phyloP scores from a whole-genome alignment of 2,329 filamentous ascomycete species.

The Aspergillus sp. region DNA sequence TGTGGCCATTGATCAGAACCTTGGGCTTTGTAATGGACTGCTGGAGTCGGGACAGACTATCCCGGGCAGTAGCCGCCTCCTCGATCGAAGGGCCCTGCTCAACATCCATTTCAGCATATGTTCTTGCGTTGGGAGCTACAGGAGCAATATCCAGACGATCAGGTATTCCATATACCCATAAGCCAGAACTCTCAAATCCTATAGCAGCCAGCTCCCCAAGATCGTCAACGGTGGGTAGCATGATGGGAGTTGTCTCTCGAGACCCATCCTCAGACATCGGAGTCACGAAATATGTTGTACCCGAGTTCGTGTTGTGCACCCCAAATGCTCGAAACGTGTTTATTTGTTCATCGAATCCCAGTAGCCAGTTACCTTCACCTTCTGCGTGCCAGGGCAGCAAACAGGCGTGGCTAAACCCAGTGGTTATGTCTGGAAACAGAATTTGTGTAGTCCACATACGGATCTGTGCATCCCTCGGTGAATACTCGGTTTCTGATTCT shows the following conservation, averaged over 20 bases:
- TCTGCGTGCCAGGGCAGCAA: slow-evolving; percentile 57
- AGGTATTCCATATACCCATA: slow-evolving; percentile 80
- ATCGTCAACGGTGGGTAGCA: slow-evolving; percentile 68
- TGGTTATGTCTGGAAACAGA: slow-evolving; percentile 77
- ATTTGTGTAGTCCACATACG: slow-evolving; percentile 85
- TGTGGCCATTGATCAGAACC: slow-evolving; percentile 67
- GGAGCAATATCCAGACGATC: slow-evolving; percentile 65
- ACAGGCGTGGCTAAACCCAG: slow-evolving; percentile 75
- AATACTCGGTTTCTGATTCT: slow-evolving; percentile 53
- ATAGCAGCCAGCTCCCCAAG: slow-evolving; percentile 71
- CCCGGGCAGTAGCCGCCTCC: slow-evolving; percentile 13
- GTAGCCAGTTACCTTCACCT: slow-evolving; percentile 70
- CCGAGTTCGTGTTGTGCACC: slow-evolving; percentile 72
- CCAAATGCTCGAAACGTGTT: slow-evolving; percentile 77
- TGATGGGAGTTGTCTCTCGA: slow-evolving; percentile 66
- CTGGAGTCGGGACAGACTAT: slow-evolving; percentile 33
- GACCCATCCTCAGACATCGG: slow-evolving; percentile 53
- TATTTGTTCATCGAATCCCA: slow-evolving; percentile 74
- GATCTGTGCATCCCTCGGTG: slow-evolving; percentile 62
- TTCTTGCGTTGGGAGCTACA: slow-evolving; percentile 30
- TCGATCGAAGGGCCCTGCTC: not conserved
- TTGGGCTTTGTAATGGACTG: slow-evolving; percentile 55
- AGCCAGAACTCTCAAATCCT: slow-evolving; percentile 69
- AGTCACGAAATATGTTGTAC: slow-evolving; percentile 77
- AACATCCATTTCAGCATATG: not conserved